phyloP scores from a whole-genome alignment of 129 eudicot species.

The Ambrosia trifida region DNA sequence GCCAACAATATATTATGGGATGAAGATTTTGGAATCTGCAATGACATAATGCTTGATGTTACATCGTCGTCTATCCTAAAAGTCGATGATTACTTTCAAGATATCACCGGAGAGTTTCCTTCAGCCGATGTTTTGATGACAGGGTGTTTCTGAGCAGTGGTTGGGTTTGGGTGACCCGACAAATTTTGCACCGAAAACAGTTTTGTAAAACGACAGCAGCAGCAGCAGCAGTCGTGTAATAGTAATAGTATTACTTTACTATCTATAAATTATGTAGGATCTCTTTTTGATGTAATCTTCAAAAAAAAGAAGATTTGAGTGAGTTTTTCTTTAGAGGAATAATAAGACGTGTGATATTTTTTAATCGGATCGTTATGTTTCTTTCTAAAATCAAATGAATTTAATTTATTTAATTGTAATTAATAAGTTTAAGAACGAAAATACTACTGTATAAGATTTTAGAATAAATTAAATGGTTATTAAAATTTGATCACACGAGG shows the following conservation, averaged over 20 bases:
- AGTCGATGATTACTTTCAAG: constrained; percentile 60
- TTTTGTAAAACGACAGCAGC: constrained; percentile 25
- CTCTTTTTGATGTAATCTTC: constrained; percentile 22
- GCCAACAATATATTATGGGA: constrained; percentile 24
- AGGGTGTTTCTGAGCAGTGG: constrained; percentile 19
- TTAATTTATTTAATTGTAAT: neutral
- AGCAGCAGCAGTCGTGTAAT: constrained; percentile 14
- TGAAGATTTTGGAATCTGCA: constrained; percentile 21
- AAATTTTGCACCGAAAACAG: constrained; percentile 46
- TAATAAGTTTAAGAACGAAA: neutral
- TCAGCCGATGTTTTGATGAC: constrained; percentile 46
- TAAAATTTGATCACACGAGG: constrained; percentile 20
- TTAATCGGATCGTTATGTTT: neutral
- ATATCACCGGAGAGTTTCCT: constrained; percentile 43
- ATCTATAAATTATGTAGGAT: constrained; percentile 15
- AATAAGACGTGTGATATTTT: constrained; percentile 27
- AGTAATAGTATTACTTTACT: constrained; percentile 14
- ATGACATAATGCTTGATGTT: constrained; percentile 36
- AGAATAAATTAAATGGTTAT: neutral
- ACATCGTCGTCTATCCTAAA: constrained; percentile 36
- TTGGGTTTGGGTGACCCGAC: constrained; percentile 28
- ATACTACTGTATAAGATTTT: neutral
- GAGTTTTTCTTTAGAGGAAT: constrained; percentile 29
- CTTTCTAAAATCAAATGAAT: neutral
- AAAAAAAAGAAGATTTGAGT: constrained; percentile 32